Evolutionary conservation across 139 green algal genomes (phyloP), one percentile per base, ranked within the genome.

Genomic region (Chlorella ohadii): DNA sequence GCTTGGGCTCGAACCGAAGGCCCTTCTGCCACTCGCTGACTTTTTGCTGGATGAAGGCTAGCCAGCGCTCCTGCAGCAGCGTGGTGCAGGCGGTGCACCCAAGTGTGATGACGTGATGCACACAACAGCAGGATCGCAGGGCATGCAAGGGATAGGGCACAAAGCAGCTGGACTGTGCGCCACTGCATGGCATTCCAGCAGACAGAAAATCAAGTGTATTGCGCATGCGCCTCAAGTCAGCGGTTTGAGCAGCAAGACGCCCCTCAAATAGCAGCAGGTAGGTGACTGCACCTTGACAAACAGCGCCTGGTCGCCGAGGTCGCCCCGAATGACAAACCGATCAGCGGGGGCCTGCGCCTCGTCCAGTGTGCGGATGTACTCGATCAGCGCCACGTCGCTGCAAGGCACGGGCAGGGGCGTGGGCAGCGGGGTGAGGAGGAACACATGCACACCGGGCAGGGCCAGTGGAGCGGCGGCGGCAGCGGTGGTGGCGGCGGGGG

Each of bases 251-350:
- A 51, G 44, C 44, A 51, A n/a, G n/a, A n/a, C n/a, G n/a, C n/a
- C n/a, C n/a, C 9, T 51, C 44, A 9, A 51, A 16, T 9, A 51
- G 44, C 44, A 51, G 44, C 44, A 51, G n/a, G n/a, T n/a, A n/a
- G n/a, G n/a, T n/a, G n/a, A 11, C 23, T 13, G 51, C 51, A 47
- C 66, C 66, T 47, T 44, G 15, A 73, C 33, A 20, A 89, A 61
- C 44, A 91, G 68, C 15, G 84, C 6, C 51, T 87, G 51, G 75
- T 91, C 84, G 74, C 83, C 84, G 51, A 89, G 51, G 13, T 73
- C 27, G 2, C 55, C 55, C 19, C 59, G 55, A 11, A 81, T 84
- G 57, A 90, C 84, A 27, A 90, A 86, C 22, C 47, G n/a, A 22
- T 86, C 61, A 3, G 61, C 61, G 0, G 63, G n/a, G 33, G 73